Base-by-base conservation (phyloP, 768 basidiomycete species). In the Leccinum boreale region DNA sequence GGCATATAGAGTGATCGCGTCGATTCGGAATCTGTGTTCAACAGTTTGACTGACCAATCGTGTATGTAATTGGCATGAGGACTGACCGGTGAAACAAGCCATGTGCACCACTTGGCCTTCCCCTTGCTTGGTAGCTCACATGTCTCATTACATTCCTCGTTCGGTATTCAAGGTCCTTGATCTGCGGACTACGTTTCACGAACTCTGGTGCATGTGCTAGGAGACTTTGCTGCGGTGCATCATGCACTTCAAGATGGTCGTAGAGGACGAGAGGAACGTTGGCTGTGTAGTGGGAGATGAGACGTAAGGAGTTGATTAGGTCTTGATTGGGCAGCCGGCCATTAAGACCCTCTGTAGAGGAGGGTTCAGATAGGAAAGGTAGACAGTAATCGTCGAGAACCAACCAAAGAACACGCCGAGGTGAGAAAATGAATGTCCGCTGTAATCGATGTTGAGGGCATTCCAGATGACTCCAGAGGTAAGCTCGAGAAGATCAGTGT, bases 271-370 rank as follows among this genome's bases (percentile, higher is more conserved):
- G 83, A 0, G 94, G 90, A 4, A 94, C 86, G 15, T 86, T 85
- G 3, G 83, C 88, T 2, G 87, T 86, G 62, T 82, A 85, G 29
- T 81, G 81, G 8, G 92, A 81, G 50, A 97, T 89, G 36, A 84
- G 69, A 21, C 83, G 77, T 49, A 92, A 81, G 0, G 92, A 89
- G 69, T 97, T 98, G 57, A 97, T 74, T 2, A 97, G 78, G 72
- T 99, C 97, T 73, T 98, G 94, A 67, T 99, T 99, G 4, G 97
- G 94, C 46, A 98, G 78, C 21, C 94, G 87, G 21, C 94, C 97
- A 68, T 98, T 98, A 3, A 93, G 78, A 12, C 96, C 97, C 80
- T 98, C 96, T 98, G 70, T 17, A 15, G 48, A 53, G 29, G 35
- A 36, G 33, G 29, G 3, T 56, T 56, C 23, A 23, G 24, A 53